Evolutionary conservation across 2,329 filamentous ascomycete genomes (phyloP).

Genomic region (Ustilaginoidea virens): DNA sequence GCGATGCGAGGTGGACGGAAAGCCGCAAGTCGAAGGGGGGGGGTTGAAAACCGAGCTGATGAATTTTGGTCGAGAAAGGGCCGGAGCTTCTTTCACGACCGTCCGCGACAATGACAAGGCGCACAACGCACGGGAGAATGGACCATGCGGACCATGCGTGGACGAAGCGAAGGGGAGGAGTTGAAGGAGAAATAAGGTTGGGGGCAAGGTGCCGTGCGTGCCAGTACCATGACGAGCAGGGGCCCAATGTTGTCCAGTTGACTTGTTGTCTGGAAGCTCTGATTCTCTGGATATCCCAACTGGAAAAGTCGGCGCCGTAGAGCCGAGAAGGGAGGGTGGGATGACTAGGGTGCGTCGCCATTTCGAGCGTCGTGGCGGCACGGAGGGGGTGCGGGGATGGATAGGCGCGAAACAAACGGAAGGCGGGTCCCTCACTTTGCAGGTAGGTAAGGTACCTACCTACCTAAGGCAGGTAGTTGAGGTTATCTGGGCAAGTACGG

Average conservation of each 20-base stretch:
- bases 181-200: slow-evolving; percentile 8
- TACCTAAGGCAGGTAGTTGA: too few species aligned
- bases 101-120: neutral
- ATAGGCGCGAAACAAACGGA: too few species aligned
- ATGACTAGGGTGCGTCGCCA: slow-evolving; percentile 1
- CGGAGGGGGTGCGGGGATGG: slow-evolving; percentile 1
- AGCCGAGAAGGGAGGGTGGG: slow-evolving; percentile 16
- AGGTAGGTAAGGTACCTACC: too few species aligned
- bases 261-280: slow-evolving; percentile 9
- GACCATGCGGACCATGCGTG: too few species aligned
- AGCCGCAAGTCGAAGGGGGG: too few species aligned
- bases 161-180: slow-evolving; percentile 5
- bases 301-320: slow-evolving; percentile 20
- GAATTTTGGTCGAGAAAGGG: too few species aligned
- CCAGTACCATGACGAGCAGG: slow-evolving; percentile 11
- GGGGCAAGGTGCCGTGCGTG: slow-evolving; percentile 6
- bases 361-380: neutral
- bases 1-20: too few species aligned
- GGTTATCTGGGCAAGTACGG: too few species aligned
- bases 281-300: slow-evolving; percentile 1
- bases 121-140: too few species aligned
- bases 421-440: too few species aligned
- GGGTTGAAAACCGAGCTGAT: too few species aligned
- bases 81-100: neutral
- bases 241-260: too few species aligned